These are phyloP conservation scores for Naganishia kalamii DNA, from an alignment of 768 basidiomycete species.

Conservation along the genomic window DNA sequence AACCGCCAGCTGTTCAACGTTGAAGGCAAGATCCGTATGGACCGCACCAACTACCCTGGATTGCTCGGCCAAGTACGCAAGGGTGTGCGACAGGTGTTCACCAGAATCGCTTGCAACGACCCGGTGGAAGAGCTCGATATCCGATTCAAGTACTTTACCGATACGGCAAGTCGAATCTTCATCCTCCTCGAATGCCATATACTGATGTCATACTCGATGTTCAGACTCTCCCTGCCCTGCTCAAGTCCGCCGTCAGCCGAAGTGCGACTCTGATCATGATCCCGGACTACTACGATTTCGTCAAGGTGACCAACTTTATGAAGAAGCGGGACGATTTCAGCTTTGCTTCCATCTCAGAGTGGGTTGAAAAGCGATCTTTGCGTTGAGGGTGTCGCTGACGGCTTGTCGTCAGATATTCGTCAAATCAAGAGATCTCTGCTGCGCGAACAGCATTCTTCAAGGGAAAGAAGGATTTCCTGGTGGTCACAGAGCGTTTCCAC, in stretches of 20 bases:
- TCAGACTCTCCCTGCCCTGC: constrained; percentile 71
- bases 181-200: constrained; percentile 13
- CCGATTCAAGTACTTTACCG: constrained; percentile 79
- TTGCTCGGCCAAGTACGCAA: constrained; percentile 62
- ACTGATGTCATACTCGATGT: background rate
- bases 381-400: background rate
- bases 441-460: constrained; percentile 88
- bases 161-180: constrained; percentile 55
- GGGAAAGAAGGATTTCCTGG: constrained; percentile 74
- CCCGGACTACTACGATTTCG: constrained; percentile 94
- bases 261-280: constrained; percentile 80
- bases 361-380: constrained; percentile 30
- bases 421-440: constrained; percentile 87
- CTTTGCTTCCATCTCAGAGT: constrained; percentile 88
- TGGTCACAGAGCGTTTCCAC: constrained; percentile 96
- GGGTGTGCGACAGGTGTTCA: constrained; percentile 70
- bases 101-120: constrained; percentile 36
- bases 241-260: constrained; percentile 91
- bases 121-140: constrained; percentile 76
- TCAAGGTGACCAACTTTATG: constrained; percentile 80
- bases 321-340: constrained; percentile 63
- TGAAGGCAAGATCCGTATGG: constrained; percentile 69
- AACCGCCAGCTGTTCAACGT: constrained; percentile 71
- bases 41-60: constrained; percentile 60
- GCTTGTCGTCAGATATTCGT: constrained; percentile 63